Conservation (phyloP, 2,329 filamentous ascomycete species). For the Alternaria sp. region DNA sequence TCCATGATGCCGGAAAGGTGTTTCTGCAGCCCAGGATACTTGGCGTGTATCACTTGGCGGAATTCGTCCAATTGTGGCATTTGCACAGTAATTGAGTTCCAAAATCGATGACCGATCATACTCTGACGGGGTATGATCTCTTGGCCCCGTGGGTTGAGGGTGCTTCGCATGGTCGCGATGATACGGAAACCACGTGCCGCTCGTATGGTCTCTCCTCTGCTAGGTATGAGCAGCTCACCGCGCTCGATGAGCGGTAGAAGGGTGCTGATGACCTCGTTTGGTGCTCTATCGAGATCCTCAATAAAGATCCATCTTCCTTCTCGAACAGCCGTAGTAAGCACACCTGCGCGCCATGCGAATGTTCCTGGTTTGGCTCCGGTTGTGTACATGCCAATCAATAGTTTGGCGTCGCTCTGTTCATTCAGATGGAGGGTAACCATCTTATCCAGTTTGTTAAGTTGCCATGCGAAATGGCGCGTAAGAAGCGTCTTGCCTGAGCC, state of each 20-base stretch:
- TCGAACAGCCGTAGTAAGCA: constrained; percentile 90
- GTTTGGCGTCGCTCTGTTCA: constrained; percentile 97
- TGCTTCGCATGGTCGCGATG: constrained; percentile 87
- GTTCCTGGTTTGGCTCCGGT: constrained; percentile 87
- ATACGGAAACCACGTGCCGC: constrained; percentile 88
- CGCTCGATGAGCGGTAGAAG: constrained; percentile 91
- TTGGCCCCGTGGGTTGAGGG: constrained; percentile 70
- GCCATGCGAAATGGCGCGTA: constrained; percentile 81
- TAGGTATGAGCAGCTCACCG: constrained; percentile 89
- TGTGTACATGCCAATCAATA: constrained; percentile 92
- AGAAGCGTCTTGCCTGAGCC: constrained; percentile 92
- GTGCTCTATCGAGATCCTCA: constrained; percentile 94
- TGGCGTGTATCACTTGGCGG: constrained; percentile 73
- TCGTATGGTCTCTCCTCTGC: constrained; percentile 83
- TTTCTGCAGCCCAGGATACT: constrained; percentile 73
- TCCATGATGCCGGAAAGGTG: constrained; percentile 65
- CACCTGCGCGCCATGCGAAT: constrained; percentile 91
- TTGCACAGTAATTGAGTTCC: constrained; percentile 78
- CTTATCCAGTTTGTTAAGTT: constrained; percentile 78
- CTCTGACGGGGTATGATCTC: constrained; percentile 72
- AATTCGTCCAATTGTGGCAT: constrained; percentile 75
- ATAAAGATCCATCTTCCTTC: constrained; percentile 98
- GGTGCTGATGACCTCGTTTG: constrained; percentile 92
- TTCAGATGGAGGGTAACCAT: constrained; percentile 97
- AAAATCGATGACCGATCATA: constrained; percentile 85